Conservation (phyloP, 2,329 filamentous ascomycete genomes). For the Epichloe brachyelytri region DNA sequence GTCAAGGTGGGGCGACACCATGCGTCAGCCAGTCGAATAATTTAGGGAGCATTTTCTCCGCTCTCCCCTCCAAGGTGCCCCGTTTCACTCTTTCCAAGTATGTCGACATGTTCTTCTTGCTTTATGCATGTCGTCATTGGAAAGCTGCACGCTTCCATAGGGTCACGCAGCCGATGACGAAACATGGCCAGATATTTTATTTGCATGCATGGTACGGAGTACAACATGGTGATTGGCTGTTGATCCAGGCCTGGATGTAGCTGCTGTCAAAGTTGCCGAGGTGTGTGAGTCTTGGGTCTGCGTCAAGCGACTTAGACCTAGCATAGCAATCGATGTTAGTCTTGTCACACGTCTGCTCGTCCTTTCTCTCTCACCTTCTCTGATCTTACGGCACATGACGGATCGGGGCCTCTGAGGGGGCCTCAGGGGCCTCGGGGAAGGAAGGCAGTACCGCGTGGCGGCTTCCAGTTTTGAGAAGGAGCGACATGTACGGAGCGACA, state of each 20-base stretch:
- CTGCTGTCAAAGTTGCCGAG: not conserved
- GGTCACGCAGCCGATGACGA: not conserved
- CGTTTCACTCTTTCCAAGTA: no score
- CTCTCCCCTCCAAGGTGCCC: no score
- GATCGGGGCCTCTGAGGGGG: slow-evolving; percentile 1
- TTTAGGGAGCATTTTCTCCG: not conserved
- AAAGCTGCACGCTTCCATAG: not conserved
- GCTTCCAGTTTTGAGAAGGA: no score
- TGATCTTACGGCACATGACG: not conserved
- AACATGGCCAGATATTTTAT: slow-evolving; percentile 9
- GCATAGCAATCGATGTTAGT: not conserved
- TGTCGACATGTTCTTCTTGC: no score
- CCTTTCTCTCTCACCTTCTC: not conserved
- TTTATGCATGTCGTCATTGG: no score
- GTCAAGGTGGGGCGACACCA: not conserved
- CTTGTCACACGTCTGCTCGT: not conserved
- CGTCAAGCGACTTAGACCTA: slow-evolving; percentile 1
- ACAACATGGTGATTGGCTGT: not conserved
- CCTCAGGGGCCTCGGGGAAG: not conserved
- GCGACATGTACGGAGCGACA: no score
- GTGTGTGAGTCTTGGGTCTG: not conserved
- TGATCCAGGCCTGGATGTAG: not conserved
- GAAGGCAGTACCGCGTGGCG: no score
- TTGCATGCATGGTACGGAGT: not conserved
- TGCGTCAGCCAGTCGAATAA: not conserved